Evolutionary conservation across 208 protist species (phyloP).

Genomic region (Crithidia expoeki): DNA sequence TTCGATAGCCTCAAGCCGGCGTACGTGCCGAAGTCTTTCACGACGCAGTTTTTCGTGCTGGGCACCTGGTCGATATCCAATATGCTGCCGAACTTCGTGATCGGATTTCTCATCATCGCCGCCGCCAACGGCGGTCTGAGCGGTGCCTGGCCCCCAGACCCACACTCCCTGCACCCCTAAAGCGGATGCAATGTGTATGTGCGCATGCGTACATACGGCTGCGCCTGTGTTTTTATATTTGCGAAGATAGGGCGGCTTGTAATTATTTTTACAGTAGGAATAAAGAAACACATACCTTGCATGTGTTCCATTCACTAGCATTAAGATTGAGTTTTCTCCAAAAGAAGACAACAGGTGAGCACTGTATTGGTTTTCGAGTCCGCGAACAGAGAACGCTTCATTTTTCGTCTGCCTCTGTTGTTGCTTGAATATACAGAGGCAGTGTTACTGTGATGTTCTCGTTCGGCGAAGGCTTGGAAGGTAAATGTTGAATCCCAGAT

Average conservation of each 20-base stretch:
- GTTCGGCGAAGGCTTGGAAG: too few species aligned
- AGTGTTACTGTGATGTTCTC: too few species aligned
- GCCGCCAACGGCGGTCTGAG: constrained; percentile 82
- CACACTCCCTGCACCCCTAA: constrained; percentile 83
- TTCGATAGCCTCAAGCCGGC: constrained; percentile 81
- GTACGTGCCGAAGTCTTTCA: constrained; percentile 83
- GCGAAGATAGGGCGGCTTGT: background rate
- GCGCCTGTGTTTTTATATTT: background rate
- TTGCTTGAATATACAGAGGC: too few species aligned
- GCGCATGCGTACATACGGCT: background rate
- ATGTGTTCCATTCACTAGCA: constrained; percentile 26
- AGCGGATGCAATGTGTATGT: background rate
- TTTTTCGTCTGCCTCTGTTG: too few species aligned
- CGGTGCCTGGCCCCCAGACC: constrained; percentile 83
- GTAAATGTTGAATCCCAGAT: too few species aligned
- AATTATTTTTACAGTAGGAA: constrained; percentile 1
- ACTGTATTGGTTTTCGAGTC: too few species aligned
- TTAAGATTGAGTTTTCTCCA: constrained; percentile 9
- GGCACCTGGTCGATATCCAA: constrained; percentile 78
- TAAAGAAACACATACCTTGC: constrained; percentile 20
- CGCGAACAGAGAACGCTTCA: too few species aligned
- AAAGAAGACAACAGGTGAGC: background rate
- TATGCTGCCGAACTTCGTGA: constrained; percentile 80
- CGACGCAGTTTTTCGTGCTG: constrained; percentile 81
- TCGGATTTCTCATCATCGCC: constrained; percentile 75